Percentiles rank a stretch among this genome's conserved stretches.
phyloP scores from a whole-genome alignment of 1,139 yeast genomes.

The Pneumocystis carinii region DNA sequence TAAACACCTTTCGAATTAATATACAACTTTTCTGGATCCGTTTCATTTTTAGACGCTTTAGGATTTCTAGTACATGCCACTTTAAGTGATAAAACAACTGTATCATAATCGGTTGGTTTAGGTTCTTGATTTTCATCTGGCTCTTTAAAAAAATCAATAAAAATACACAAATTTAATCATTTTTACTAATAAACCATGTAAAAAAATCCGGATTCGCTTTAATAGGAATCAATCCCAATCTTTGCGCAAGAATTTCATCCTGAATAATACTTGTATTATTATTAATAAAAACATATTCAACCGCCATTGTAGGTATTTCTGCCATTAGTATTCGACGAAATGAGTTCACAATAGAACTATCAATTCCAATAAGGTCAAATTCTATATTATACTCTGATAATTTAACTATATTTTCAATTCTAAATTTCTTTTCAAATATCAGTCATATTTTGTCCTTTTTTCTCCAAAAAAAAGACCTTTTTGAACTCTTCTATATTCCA shows the following conservation, averaged over 20 bases:
- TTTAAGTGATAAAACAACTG: slow-evolving; percentile 67
- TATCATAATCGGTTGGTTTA: slow-evolving; percentile 61
- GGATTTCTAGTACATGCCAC: slow-evolving; percentile 76
- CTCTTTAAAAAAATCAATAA: slow-evolving; percentile 6
- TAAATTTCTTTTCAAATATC: slow-evolving; percentile 8
- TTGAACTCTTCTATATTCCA: slow-evolving; percentile 82
- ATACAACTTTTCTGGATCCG: slow-evolving; percentile 71
- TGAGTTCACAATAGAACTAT: slow-evolving; percentile 88
- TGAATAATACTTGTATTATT: slow-evolving; percentile 93
- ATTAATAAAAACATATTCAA: slow-evolving; percentile 76
- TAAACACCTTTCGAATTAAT: slow-evolving; percentile 43
- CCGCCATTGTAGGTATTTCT: slow-evolving; percentile 91
- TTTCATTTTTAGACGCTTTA: slow-evolving; percentile 61
- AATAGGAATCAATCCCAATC: slow-evolving; percentile 84
- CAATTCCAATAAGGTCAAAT: slow-evolving; percentile 74
- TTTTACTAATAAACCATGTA: slow-evolving; percentile 52
- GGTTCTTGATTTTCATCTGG: slow-evolving; percentile 23
- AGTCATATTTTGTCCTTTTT: background rate
- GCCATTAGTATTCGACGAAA: slow-evolving; percentile 94
- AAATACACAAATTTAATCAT: slow-evolving; percentile 33
- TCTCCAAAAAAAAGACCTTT: slow-evolving; percentile 19
- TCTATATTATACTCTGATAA: slow-evolving; percentile 51
- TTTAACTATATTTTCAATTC: slow-evolving; percentile 56
- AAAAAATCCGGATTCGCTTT: slow-evolving; percentile 81
- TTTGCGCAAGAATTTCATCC: slow-evolving; percentile 90